These are phyloP conservation scores for Przewalskia tangutica DNA, from an alignment of 257 asterid genomes.

Conservation along the genomic window DNA sequence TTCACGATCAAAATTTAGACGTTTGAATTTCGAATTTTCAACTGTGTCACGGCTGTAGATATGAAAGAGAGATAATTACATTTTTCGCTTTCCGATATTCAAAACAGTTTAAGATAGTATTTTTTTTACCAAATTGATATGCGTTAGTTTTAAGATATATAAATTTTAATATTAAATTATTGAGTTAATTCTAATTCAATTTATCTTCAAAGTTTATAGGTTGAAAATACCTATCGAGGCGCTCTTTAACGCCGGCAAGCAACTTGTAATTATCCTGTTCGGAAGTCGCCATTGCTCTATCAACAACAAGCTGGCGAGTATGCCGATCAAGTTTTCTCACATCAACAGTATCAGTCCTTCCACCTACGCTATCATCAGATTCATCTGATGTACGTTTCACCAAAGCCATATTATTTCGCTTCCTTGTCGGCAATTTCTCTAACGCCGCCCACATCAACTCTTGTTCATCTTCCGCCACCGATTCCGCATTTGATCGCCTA, in stretches of 20 bases:
- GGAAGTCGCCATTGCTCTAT: conserved; percentile 61
- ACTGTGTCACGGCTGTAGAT: background rate
- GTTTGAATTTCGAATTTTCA: no score
- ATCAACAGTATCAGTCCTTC: conserved; percentile 37
- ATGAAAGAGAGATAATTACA: background rate
- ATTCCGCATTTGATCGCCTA: conserved; percentile 59
- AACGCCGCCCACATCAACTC: conserved; percentile 75
- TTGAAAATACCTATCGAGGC: conserved; percentile 47
- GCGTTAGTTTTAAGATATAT: no score
- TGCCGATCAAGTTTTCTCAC: conserved; percentile 60
- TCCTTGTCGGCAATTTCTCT: conserved; percentile 64
- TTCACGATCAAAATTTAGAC: no score
- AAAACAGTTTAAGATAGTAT: no score
- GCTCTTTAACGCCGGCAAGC: conserved; percentile 68
- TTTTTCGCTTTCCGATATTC: no score
- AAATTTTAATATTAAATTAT: no score
- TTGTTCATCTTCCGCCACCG: conserved; percentile 49
- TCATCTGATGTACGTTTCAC: conserved; percentile 25
- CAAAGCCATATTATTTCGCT: conserved; percentile 37
- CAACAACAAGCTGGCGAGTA: conserved; percentile 58
- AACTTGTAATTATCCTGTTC: conserved; percentile 67
- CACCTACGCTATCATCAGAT: conserved; percentile 12
- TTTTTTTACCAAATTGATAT: no score
- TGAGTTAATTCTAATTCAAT: no score
- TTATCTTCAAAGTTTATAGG: background rate